Base-by-base conservation (phyloP, 306 rosid species). In the Quercus alba region DNA sequence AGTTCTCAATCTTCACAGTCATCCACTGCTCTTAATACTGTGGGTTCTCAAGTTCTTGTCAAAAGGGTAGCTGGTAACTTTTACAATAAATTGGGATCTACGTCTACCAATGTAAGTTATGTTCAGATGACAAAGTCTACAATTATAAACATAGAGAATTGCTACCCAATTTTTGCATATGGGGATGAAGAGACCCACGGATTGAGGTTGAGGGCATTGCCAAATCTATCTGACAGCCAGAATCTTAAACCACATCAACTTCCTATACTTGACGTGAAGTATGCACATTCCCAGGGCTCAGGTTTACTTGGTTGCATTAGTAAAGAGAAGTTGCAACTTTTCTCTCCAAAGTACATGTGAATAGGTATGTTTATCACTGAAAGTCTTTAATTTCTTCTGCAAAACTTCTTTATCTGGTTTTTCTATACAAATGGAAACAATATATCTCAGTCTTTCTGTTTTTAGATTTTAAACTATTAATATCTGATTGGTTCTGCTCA, bases 221-320 rank as follows among this genome's bases (percentile, higher is more conserved):
- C 79, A 18, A 49, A 23, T 62, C 58, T 76, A 76, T 41, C 56
- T n/a, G 59, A n/a, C 38, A 59, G 70, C 57, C 78, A 75, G 14
- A 25, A 59, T 75, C 41, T 61, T 61, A 28, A 76, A 61, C 79
- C 79, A 3, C 79, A 76, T 59, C 79, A 62, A 44, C 79, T 59
- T 76, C 51, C 79, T 57, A 62, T 76, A 41, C 79, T 59, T 19
- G 72, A 76, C 30, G 72, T 76, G 28, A 76, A 76, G 79, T 76
- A 41, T 62, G 61, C 62, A 49, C 41, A 49, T 63, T 59, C 72
- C 19, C 72, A 59, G 46, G 72, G 68, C 41, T 41, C 44, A 23
- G 79, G 72, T 41, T 63, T 75, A 30, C 70, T 75, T 58, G 78
- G 78, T 62, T 59, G 72, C 58, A 2, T 75, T 12, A 44, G 79